These are phyloP conservation scores for Lachancea meyersii DNA, from an alignment of 805 yeast species.

Conservation along the genomic window DNA sequence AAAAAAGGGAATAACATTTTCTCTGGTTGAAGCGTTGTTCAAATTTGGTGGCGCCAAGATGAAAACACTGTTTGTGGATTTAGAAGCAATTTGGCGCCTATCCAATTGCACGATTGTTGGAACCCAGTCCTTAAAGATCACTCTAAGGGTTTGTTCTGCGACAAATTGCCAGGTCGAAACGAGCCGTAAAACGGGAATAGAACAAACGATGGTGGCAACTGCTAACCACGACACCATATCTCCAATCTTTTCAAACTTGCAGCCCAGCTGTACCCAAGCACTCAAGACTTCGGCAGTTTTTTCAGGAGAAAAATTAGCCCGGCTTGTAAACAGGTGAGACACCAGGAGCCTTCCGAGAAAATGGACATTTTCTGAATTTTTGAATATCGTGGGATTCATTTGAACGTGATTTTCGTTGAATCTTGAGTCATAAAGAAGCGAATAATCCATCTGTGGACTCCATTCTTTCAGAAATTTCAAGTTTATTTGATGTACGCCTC, in stretches of 20 bases:
- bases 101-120: slow-evolving; percentile 88
- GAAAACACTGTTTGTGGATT: slow-evolving; percentile 51
- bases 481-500: slow-evolving; percentile 62
- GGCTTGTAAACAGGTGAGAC: slow-evolving; percentile 55
- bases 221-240: slow-evolving; percentile 95
- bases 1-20: slow-evolving; percentile 79
- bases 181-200: slow-evolving; percentile 73
- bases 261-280: slow-evolving; percentile 84
- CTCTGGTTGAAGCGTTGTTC: slow-evolving; percentile 69
- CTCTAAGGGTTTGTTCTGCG: slow-evolving; percentile 49
- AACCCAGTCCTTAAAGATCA: slow-evolving; percentile 79
- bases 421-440: slow-evolving; percentile 54
- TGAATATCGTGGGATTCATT: slow-evolving; percentile 72
- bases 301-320: slow-evolving; percentile 18
- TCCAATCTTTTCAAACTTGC: slow-evolving; percentile 67
- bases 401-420: slow-evolving; percentile 32
- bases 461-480: slow-evolving; percentile 57
- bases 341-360: slow-evolving; percentile 67
- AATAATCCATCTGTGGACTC: slow-evolving; percentile 76
- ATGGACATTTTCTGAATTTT: slow-evolving; percentile 59
- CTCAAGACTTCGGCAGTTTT: slow-evolving; percentile 60
- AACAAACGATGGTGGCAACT: slow-evolving; percentile 73
- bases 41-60: slow-evolving; percentile 81
- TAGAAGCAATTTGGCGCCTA: slow-evolving; percentile 57
- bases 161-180: slow-evolving; percentile 70